A percentile compares a stretch with the other conserved stretches of the same genome.
These are phyloP conservation scores for Coprinopsis sp. DNA, from an alignment of 768 basidiomycete species.

Conservation along the genomic window DNA sequence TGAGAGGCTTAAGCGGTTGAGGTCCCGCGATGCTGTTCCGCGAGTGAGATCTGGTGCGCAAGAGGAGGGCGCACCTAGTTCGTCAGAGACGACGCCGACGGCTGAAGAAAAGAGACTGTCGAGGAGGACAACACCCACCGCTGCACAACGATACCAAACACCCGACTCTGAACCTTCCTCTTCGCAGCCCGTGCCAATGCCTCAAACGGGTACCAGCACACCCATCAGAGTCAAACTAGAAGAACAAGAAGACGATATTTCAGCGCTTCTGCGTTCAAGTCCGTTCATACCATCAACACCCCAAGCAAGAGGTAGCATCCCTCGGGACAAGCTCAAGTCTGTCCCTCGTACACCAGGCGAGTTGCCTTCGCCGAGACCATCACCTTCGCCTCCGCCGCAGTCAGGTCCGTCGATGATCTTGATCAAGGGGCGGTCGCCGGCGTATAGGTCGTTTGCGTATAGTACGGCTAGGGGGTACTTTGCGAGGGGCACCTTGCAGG, in stretches of 20 bases:
- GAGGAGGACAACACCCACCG: slow-evolving; percentile 5
- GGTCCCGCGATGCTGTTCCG: not conserved
- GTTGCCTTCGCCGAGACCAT: slow-evolving; percentile 10
- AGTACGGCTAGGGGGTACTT: slow-evolving; percentile 3
- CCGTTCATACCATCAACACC: not conserved
- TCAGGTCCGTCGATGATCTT: not conserved
- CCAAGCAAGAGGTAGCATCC: not conserved
- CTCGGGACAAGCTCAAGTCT: not conserved
- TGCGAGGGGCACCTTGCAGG: slow-evolving; percentile 1
- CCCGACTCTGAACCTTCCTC: not conserved
- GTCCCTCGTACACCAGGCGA: slow-evolving; percentile 9
- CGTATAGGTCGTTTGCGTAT: not conserved
- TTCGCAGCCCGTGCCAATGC: not conserved
- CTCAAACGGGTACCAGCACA: not conserved
- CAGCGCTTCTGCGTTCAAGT: not conserved
- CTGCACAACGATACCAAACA: not conserved
- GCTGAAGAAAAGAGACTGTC: not conserved
- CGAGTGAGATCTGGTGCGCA: not conserved
- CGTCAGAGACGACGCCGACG: not conserved
- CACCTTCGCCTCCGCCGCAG: slow-evolving; percentile 9
- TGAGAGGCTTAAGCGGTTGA: not conserved
- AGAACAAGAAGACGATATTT: too few relatives aligned
- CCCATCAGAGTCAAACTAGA: not conserved
- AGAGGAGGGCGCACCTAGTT: not conserved
- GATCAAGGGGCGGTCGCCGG: not conserved